phyloP scores from a whole-genome alignment of 257 asterid genomes.

The Penstemon barbatus region DNA sequence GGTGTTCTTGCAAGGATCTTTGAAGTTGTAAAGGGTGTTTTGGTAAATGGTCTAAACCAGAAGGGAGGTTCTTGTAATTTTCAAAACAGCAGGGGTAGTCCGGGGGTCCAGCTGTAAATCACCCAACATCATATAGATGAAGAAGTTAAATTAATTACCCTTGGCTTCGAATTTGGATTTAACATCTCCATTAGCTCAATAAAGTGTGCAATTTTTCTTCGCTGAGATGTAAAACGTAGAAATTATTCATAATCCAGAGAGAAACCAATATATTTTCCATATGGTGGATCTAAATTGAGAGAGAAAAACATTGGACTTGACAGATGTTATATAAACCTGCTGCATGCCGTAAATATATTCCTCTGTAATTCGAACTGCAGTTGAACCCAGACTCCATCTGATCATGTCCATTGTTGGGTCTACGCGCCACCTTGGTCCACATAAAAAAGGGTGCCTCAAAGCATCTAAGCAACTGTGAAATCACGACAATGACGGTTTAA shows the following conservation, averaged over 20 bases:
- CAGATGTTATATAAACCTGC: constrained; percentile 56
- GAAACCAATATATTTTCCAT: too few species aligned
- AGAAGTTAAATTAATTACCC: constrained; percentile 46
- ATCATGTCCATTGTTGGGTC: constrained; percentile 82
- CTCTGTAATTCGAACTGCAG: constrained; percentile 89
- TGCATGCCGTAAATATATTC: constrained; percentile 88
- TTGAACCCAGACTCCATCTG: constrained; percentile 96
- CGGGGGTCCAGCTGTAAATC: too few species aligned
- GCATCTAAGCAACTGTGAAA: constrained; percentile 81
- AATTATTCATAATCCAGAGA: not conserved
- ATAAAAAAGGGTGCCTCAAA: constrained; percentile 91
- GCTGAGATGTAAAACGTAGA: constrained; percentile 44
- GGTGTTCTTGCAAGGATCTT: too few species aligned
- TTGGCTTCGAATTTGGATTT: constrained; percentile 76
- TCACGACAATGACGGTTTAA: constrained; percentile 19
- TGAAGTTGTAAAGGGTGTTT: too few species aligned
- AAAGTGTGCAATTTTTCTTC: constrained; percentile 80
- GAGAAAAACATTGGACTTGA: constrained; percentile 9
- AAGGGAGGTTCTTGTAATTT: too few species aligned
- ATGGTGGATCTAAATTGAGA: not conserved
- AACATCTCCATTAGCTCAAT: constrained; percentile 91
- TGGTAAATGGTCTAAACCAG: too few species aligned
- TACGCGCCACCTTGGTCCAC: constrained; percentile 97
- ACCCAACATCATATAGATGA: not conserved
- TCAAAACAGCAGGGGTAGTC: too few species aligned